Percentiles rank a stretch among this genome's conserved stretches.
These are phyloP conservation scores for Candida gorgasii DNA, from an alignment of 805 yeast genomes.

Conservation along the genomic window DNA sequence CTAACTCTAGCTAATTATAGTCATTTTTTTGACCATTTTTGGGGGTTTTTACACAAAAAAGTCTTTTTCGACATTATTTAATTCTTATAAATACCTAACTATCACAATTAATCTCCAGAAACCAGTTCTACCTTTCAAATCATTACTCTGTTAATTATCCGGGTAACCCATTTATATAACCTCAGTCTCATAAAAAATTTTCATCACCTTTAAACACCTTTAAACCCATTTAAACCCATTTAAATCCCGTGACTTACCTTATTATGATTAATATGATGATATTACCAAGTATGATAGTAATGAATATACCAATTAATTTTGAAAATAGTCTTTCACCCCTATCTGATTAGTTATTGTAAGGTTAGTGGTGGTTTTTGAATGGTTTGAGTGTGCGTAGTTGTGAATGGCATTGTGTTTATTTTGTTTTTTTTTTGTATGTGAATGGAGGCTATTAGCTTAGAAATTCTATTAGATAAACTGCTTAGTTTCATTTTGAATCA, in stretches of 20 bases:
- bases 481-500: no score
- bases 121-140: no score
- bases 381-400: neutral
- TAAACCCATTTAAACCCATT: neutral
- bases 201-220: neutral
- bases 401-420: neutral
- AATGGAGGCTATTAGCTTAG: no score
- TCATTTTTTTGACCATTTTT: no score
- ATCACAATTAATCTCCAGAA: no score
- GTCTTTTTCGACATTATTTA: no score
- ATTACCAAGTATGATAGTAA: slow-evolving; percentile 4
- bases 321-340: slow-evolving; percentile 83
- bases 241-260: slow-evolving; percentile 4
- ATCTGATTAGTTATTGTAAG: slow-evolving; percentile 54
- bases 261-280: slow-evolving; percentile 17
- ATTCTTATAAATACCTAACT: no score
- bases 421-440: neutral
- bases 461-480: no score
- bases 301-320: slow-evolving; percentile 6
- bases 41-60: no score
- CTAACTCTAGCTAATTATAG: no score
- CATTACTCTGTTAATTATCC: neutral
- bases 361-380: slow-evolving; percentile 8
- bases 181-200: neutral
- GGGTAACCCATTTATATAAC: neutral